Base-by-base conservation (phyloP, 2,329 filamentous ascomycete species). In the Corinectria fuckeliana region DNA sequence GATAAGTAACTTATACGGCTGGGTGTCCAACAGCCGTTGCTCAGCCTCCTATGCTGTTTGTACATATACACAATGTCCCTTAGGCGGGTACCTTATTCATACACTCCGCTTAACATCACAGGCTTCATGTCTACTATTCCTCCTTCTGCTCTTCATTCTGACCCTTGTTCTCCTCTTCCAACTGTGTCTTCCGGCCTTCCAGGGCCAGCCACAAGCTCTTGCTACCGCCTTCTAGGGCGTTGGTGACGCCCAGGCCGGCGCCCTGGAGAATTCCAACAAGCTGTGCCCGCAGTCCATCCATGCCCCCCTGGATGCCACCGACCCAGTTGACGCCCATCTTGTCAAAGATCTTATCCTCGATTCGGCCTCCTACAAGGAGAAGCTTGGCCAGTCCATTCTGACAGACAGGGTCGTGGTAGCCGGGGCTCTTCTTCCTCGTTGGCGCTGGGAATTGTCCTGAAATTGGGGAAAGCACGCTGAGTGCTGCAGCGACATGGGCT, bases 301-400 rank as follows among this genome's bases (percentile, higher is more conserved):
- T 75, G 36, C 93, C 92, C 60, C 92, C 92, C 66, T 90, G 82
- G 69, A 98, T 96, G 32, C 89, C 84, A 57, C 92, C 85, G 28
- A 88, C 81, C 84, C 84, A 87, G 68, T 78, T 80, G 49, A 88
- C 75, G 54, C 91, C 90, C 10, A 89, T 87, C 45, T 85, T 77
- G 72, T 97, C 93, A 70, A 97, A 93, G 28, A 92, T 86, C 75
- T 88, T 89, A 63, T 91, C 91, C 72, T 99, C 95, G 26, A 97
- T 85, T 50, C 95, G 84, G 13, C 93, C 93, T 52, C 93, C 95
- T 13, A 99, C 79, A 30, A 99, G 78, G 75, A 96, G 82, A 63
- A 99, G 78, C 79, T 99, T 99, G 71, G 92, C 88, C 67, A 99
- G 75, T 7, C 91, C 95, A 64, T 81, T 86, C 77, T 97, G 93